phyloP scores from a whole-genome alignment of 2,329 filamentous ascomycete species.

The Exophiala xenobiotica region DNA sequence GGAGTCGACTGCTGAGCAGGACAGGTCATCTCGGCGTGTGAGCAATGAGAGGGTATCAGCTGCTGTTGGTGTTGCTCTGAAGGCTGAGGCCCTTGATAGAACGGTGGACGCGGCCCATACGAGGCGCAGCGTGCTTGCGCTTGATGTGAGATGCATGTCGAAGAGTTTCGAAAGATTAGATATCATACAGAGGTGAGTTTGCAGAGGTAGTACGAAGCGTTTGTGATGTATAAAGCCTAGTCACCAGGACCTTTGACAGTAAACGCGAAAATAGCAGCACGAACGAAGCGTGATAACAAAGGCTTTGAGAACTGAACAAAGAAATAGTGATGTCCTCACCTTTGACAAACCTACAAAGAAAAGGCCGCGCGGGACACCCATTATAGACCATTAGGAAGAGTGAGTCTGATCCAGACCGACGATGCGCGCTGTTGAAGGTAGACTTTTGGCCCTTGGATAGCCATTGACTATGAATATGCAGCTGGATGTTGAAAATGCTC shows the following conservation, averaged over 20 bases:
- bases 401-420: background rate
- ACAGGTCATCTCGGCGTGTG: conserved; percentile 11
- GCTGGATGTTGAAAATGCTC: conserved; percentile 11
- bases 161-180: conserved; percentile 10
- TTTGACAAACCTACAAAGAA: conserved; percentile 17
- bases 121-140: conserved; percentile 6
- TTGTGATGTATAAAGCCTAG: background rate
- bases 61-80: background rate
- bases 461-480: conserved; percentile 14
- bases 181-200: conserved; percentile 2
- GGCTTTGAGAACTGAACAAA: conserved; percentile 19
- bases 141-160: conserved; percentile 10
- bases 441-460: conserved; percentile 11
- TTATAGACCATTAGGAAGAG: conserved; percentile 12
- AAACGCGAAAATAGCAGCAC: conserved; percentile 16
- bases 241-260: conserved; percentile 8
- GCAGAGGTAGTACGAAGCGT: background rate
- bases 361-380: background rate
- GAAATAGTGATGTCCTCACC: conserved; percentile 5
- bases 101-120: conserved; percentile 7
- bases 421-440: background rate
- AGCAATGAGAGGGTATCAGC: conserved; percentile 5
- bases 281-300: conserved; percentile 16
- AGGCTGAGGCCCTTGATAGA: conserved; percentile 16
- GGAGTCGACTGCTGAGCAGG: conserved; percentile 38